Evolutionary conservation across 1,139 yeast genomes (phyloP), one percentile per base, ranked within the genome.

Genomic region (Fermentozyma sake): DNA sequence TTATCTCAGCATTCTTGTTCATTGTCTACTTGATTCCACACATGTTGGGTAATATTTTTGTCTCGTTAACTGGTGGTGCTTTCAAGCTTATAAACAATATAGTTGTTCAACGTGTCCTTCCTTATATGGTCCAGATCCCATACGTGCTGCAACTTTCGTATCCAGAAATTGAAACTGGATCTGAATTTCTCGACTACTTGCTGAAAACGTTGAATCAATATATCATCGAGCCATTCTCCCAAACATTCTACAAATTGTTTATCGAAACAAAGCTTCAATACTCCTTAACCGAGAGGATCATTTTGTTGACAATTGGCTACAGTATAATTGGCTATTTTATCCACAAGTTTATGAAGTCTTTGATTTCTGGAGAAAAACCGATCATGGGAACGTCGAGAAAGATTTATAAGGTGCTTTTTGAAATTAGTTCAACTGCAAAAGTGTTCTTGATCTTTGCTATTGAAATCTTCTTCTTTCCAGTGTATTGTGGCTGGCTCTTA

Each of bases 401-500:
- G 15, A 31, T 72, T 1, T 80, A 72, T 44, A 65, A 69, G 28
- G 39, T 68, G 1, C 46, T 79, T 14, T 74, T 78, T 42, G 83
- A 77, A 35, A 39, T 78, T 4, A 43, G 53, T 12, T 49, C 59
- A 18, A 78, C 94, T 3, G 49, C 80, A 12, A 89, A 89, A 51
- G 94, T 89, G 6, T 74, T 84, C 35, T 46, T 72, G 6, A 71
- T 91, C 10, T 82, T 89, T 48, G 73, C 80, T 5, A 73, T 86
- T 34, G 99, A 91, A 50, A 68, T 89, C 27, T 68, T 84, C 14
- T 63, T 81, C 6, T 91, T 91, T 59, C 98, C 99, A 0, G 68
- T 84, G 1, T 78, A 78, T 42, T 87, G 96, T 48, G 99, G 98
- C 1, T 58, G 76, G 44, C 67, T 87, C 42, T 55, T 89, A 20